Conservation (phyloP, 306 rosid genomes). For the Sicyos baderoa region DNA sequence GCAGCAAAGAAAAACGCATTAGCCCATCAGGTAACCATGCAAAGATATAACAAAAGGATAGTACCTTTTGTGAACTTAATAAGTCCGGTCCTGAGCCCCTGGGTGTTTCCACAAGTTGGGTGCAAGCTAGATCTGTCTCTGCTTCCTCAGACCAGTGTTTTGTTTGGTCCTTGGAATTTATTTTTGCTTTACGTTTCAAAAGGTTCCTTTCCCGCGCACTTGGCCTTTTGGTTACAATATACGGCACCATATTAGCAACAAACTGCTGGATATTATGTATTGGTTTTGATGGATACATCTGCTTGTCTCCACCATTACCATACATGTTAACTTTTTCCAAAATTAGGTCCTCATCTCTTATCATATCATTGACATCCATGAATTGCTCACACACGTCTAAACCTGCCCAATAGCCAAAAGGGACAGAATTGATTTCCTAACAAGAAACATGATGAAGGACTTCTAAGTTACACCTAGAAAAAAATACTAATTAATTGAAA, state of each 20-base stretch:
- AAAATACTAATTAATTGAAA: neutral
- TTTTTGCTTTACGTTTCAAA: conserved; percentile 88
- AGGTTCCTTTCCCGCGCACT: conserved; percentile 91
- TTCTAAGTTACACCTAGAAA: neutral
- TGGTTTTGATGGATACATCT: conserved; percentile 56
- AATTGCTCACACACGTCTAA: conserved; percentile 87
- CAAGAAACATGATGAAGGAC: conserved; percentile 15
- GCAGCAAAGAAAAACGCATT: neutral
- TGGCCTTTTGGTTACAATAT: conserved; percentile 75
- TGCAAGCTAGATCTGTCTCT: conserved; percentile 43
- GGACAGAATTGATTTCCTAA: neutral
- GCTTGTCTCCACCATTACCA: conserved; percentile 56
- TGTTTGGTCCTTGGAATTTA: conserved; percentile 73
- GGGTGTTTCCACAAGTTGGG: conserved; percentile 35
- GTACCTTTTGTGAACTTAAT: conserved; percentile 51
- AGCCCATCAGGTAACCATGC: neutral
- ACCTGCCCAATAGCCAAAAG: conserved; percentile 38
- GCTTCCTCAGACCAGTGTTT: conserved; percentile 84
- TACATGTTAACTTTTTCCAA: conserved; percentile 44
- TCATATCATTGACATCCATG: conserved; percentile 95
- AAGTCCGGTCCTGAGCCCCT: conserved; percentile 56
- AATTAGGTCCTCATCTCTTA: conserved; percentile 90
- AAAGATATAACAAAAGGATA: conserved; percentile 12
- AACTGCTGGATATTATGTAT: conserved; percentile 70
- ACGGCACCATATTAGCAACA: conserved; percentile 90